Base-by-base conservation (phyloP, 2,329 filamentous ascomycete genomes). In the Fusarium lyarnte region DNA sequence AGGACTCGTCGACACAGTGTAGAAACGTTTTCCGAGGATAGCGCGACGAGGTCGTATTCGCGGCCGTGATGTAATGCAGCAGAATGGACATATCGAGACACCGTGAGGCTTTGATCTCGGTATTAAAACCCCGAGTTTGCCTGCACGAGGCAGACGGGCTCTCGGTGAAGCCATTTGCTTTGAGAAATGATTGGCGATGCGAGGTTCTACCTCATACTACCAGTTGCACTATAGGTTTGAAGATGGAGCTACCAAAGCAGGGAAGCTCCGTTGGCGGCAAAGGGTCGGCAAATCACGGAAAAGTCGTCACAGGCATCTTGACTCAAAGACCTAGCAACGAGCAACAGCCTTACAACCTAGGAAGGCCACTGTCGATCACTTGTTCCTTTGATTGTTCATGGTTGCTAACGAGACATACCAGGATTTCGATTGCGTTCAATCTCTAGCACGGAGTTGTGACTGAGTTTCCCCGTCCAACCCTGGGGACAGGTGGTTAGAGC, bases 1-100 rank as follows among this genome's bases (percentile, higher is more conserved):
- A 19, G 84, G 78, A 62, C 84, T 77, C 13, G 71, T 62, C n/a
- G 75, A 21, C 8, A 69, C 27, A 16, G 76, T 45, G 11, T 75
- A 61, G 70, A 77, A 79, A 66, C 80, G 71, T 75, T 72, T 78
- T 23, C 76, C 58, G 39, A 69, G 54, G 63, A 65, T 63, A 55
- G 72, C 73, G 70, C 71, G 74, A 49, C 78, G 75, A 35, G 74
- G 54, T 70, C 73, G 70, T 58, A 58, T 58, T 27, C 74, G 73
- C 16, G 74, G 19, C 51, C 73, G 73, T n/a, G 79, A 71, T 35
- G 70, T 60, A 41, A 75, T 65, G 51, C 77, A 79, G 68, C 81
- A 82, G 49, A 81, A 80, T 2, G 78, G 78, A 55, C 81, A 82
- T 65, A 74, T 69, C 19, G 79, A 77, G 11, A 66, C 8, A 29